Conservation (phyloP, 306 rosid species). For the Morella rubra region DNA sequence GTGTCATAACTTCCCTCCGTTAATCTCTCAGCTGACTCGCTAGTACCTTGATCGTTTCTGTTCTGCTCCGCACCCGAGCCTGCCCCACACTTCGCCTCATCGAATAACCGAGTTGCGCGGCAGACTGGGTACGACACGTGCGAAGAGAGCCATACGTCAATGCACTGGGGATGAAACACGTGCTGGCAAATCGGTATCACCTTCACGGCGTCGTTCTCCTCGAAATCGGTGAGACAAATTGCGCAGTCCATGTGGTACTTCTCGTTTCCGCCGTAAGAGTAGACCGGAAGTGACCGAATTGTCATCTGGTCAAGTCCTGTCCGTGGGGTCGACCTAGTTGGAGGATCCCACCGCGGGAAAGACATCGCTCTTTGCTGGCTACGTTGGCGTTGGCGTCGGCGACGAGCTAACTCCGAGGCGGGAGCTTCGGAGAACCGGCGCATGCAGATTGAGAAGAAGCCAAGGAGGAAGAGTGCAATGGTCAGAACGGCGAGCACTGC, state of each 20-base stretch:
- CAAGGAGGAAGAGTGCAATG: slow-evolving; percentile 31
- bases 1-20: not conserved
- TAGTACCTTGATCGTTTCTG: too few relatives aligned
- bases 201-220: slow-evolving; percentile 36
- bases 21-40: not conserved
- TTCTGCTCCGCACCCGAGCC: too few relatives aligned
- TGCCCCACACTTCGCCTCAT: too few relatives aligned
- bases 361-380: not conserved
- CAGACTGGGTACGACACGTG: slow-evolving; percentile 60
- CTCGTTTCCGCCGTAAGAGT: slow-evolving; percentile 12
- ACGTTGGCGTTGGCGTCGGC: not conserved
- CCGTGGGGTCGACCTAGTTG: not conserved
- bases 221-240: slow-evolving; percentile 48
- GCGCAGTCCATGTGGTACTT: slow-evolving; percentile 41
- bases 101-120: slow-evolving; percentile 26
- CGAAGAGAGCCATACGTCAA: slow-evolving; percentile 52
- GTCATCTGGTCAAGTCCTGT: not conserved
- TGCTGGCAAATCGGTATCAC: slow-evolving; percentile 47
- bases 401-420: not conserved
- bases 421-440: slow-evolving; percentile 1
- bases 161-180: slow-evolving; percentile 53
- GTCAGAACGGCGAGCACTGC: slow-evolving; percentile 23
- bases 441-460: slow-evolving; percentile 28
- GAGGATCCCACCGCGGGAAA: not conserved
- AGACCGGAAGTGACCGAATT: slow-evolving; percentile 33